Evolutionary conservation across 1,284 basidiomycete genomes (phyloP).

Genomic region (Meira nashicola): DNA sequence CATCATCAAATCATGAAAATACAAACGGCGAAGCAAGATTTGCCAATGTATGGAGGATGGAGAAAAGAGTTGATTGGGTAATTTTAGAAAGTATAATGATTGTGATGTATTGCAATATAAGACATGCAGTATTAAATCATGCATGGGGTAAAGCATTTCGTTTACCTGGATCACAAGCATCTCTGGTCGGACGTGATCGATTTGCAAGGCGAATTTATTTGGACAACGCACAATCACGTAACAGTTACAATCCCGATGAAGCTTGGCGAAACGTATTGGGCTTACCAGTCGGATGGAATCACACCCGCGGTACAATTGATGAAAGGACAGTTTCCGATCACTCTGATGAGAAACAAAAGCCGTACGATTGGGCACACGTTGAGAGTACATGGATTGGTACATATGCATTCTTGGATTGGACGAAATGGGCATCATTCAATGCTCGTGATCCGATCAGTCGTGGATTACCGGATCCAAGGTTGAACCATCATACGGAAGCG

Average conservation of each 20-base stretch:
- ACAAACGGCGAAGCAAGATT: neutral
- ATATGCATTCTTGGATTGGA: slow-evolving; percentile 8
- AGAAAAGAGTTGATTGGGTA: slow-evolving; percentile 33
- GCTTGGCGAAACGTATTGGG: neutral
- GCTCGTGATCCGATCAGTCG: slow-evolving; percentile 8
- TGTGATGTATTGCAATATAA: slow-evolving; percentile 35
- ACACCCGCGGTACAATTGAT: slow-evolving; percentile 12
- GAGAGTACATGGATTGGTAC: slow-evolving; percentile 28
- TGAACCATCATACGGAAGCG: neutral
- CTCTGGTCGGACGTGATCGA: slow-evolving; percentile 1
- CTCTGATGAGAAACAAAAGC: slow-evolving; percentile 19
- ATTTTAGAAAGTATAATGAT: slow-evolving; percentile 36
- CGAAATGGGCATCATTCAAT: slow-evolving; percentile 8
- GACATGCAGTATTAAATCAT: slow-evolving; percentile 29
- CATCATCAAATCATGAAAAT: too few relatives aligned
- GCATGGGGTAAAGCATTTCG: slow-evolving; percentile 33
- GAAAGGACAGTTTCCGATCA: neutral
- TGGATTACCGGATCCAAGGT: slow-evolving; percentile 6
- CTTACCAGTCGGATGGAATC: slow-evolving; percentile 12
- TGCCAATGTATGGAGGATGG: slow-evolving; percentile 2
- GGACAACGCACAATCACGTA: slow-evolving; percentile 4
- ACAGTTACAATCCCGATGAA: neutral
- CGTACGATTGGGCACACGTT: slow-evolving; percentile 35
- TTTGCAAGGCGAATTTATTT: neutral
- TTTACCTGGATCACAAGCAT: slow-evolving; percentile 16